These are phyloP conservation scores for Aspergillus tanneri DNA, from an alignment of 2,329 filamentous ascomycete species.

Conservation along the genomic window DNA sequence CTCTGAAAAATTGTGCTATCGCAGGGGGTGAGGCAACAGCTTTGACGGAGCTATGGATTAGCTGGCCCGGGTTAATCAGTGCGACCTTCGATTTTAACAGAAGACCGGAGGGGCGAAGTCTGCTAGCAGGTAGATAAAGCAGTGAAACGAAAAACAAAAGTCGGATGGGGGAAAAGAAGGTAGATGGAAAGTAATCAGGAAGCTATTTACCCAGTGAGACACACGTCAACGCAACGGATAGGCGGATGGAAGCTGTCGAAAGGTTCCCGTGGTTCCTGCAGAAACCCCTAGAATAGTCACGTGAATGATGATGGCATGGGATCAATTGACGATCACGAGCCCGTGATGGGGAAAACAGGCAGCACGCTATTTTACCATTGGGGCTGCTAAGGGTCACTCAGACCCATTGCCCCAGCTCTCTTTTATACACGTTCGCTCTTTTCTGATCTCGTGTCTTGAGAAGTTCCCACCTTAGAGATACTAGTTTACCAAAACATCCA, in stretches of 20 bases:
- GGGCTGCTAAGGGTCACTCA: neutral
- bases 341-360: neutral
- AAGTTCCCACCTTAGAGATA: neutral
- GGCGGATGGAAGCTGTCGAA: constrained; percentile 29
- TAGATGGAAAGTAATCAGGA: constrained; percentile 14
- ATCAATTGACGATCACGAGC: constrained; percentile 11
- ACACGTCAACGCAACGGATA: constrained; percentile 42
- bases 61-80: constrained; percentile 19
- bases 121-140: constrained; percentile 21
- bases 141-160: constrained; percentile 23
- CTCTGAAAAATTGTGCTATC: constrained; percentile 30
- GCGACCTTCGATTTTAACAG: constrained; percentile 14
- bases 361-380: neutral
- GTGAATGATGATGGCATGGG: constrained; percentile 18
- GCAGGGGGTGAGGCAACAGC: constrained; percentile 35
- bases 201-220: constrained; percentile 24
- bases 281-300: constrained; percentile 25
- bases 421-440: neutral
- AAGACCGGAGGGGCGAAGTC: constrained; percentile 23
- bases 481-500: neutral
- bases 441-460: neutral
- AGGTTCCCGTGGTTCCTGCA: constrained; percentile 28
- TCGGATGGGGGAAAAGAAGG: constrained; percentile 16
- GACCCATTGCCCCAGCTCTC: neutral
- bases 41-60: constrained; percentile 29